phyloP scores from a whole-genome alignment of 2,329 filamentous ascomycete species.

The Fusarium nelsonii region DNA sequence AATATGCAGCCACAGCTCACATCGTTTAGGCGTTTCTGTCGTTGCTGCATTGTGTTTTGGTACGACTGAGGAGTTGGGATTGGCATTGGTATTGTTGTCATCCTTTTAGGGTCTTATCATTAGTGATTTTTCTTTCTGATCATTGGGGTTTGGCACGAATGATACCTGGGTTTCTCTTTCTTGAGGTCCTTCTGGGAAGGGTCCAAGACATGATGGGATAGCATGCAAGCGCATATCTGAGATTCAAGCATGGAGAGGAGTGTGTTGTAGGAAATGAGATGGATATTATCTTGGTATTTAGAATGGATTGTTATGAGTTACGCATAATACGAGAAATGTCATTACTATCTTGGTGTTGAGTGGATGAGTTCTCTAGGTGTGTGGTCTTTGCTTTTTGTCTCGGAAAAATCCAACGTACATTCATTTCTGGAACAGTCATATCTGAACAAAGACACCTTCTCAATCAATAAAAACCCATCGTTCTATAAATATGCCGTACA shows the following conservation, averaged over 20 bases:
- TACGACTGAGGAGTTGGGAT: constrained; percentile 48
- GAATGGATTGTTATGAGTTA: constrained; percentile 49
- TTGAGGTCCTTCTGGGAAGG: constrained; percentile 46
- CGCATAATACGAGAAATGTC: constrained; percentile 38
- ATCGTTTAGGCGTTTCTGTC: constrained; percentile 49
- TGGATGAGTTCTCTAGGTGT: constrained; percentile 2
- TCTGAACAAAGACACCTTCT: neutral
- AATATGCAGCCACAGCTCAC: constrained; percentile 39
- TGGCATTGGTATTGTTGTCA: constrained; percentile 31
- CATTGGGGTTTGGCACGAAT: constrained; percentile 40
- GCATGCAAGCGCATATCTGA: constrained; percentile 28
- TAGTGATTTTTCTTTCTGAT: constrained; percentile 31
- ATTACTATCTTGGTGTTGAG: constrained; percentile 22
- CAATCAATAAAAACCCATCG: neutral
- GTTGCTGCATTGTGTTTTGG: constrained; percentile 45
- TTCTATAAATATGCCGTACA: neutral
- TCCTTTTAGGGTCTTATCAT: constrained; percentile 36
- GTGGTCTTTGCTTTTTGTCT: neutral
- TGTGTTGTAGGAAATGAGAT: constrained; percentile 22
- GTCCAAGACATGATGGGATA: constrained; percentile 40
- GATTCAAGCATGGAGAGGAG: constrained; percentile 16
- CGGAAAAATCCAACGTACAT: neutral
- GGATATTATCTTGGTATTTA: constrained; percentile 33
- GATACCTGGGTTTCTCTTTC: constrained; percentile 46
- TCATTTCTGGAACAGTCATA: neutral